Percentiles rank a stretch among this genome's conserved stretches.
Conservation (phyloP, 78 protist genomes). For the Diacronema lutheri region DNA sequence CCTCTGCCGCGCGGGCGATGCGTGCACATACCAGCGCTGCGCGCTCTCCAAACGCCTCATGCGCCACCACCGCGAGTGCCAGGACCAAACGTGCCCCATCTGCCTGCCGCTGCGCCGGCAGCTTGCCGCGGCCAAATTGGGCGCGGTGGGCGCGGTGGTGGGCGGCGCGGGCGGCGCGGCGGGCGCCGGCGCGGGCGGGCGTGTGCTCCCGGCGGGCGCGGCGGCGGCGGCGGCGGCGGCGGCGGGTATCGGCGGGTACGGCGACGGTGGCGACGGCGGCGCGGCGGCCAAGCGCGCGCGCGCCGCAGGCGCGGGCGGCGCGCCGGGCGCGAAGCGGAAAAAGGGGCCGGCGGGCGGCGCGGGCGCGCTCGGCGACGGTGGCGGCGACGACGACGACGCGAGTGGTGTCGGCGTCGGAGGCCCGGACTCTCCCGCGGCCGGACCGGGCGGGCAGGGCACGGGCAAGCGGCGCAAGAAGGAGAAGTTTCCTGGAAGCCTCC, state of each 20-base stretch:
- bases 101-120: slow-evolving; percentile 20
- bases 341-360: too few relatives aligned
- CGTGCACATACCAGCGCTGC: slow-evolving; percentile 13
- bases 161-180: background rate
- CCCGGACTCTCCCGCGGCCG: too few relatives aligned
- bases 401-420: too few relatives aligned
- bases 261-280: background rate
- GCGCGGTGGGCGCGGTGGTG: background rate
- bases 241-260: background rate
- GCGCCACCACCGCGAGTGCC: slow-evolving; percentile 29
- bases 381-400: too few relatives aligned
- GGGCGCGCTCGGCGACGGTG: too few relatives aligned
- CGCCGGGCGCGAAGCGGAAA: too few relatives aligned
- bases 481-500: background rate
- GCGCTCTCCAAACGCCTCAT: slow-evolving; percentile 10
- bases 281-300: background rate
- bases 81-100: slow-evolving; percentile 4
- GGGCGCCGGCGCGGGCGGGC: background rate
- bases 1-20: slow-evolving; percentile 17
- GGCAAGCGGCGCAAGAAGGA: background rate
- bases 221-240: too few relatives aligned
- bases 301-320: too few relatives aligned
- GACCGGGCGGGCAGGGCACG: too few relatives aligned
- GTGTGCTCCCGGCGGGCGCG: too few relatives aligned
- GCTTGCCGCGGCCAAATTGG: background rate